phyloP scores from a whole-genome alignment of 2,329 filamentous ascomycete genomes.

The Calonectria pseudoturangicola region DNA sequence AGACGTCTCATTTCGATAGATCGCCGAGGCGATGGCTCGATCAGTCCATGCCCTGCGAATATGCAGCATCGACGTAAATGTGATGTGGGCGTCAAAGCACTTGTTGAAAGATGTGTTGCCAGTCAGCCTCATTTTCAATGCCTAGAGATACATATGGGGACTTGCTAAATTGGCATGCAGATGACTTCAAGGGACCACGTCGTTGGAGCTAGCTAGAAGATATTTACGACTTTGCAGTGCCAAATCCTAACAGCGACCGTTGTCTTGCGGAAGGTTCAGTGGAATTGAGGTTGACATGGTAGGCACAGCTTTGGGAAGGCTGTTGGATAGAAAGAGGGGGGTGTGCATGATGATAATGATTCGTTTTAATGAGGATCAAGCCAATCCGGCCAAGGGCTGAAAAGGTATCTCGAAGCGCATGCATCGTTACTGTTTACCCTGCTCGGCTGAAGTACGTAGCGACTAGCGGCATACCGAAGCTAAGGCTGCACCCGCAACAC shows the following conservation, averaged over 20 bases:
- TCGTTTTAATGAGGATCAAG: conserved; percentile 8
- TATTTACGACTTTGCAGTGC: background rate
- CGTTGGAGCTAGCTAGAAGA: background rate
- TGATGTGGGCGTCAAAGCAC: background rate
- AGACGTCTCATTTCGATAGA: conserved; percentile 16
- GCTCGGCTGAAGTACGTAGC: conserved; percentile 17
- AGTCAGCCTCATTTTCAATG: conserved; percentile 26
- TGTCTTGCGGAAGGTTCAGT: background rate
- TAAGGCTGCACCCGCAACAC: conserved; percentile 18
- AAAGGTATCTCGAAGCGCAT: conserved; percentile 17
- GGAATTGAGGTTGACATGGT: background rate
- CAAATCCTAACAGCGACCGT: background rate
- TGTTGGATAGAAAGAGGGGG: background rate
- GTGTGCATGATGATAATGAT: conserved; percentile 14
- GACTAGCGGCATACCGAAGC: conserved; percentile 17
- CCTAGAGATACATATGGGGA: background rate
- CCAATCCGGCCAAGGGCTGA: background rate
- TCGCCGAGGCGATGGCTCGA: conserved; percentile 7
- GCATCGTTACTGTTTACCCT: conserved; percentile 23
- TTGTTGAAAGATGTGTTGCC: background rate
- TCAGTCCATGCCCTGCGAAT: background rate
- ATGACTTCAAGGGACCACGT: background rate
- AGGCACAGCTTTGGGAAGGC: conserved; percentile 18
- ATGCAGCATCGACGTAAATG: conserved; percentile 19
- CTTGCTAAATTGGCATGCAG: background rate